Base-by-base conservation (phyloP, 768 basidiomycete genomes). In the Arthromyces matolae region DNA sequence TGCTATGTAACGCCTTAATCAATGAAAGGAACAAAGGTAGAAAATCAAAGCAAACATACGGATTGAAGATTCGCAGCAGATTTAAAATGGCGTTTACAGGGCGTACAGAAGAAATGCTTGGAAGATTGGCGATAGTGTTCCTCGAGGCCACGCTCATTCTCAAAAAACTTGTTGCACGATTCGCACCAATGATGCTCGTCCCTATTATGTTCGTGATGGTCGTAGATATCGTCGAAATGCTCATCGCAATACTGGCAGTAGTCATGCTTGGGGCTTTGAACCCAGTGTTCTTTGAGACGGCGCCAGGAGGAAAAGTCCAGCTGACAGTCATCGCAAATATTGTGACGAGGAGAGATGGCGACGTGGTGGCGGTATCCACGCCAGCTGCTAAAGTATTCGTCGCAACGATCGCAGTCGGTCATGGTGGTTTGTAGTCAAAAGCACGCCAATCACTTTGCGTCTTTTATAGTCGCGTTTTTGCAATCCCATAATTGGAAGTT, bases 161-260 rank as follows among this genome's bases (percentile, higher is more conserved):
- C 52, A 60, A 82, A 80, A 45, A 79, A 49, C 51, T 50, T 65
- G 31, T 63, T 50, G 51, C 82, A 83, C 0, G 18, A 1, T 0
- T 12, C 23, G 55, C 83, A 84, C 47, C 66, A 76, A 37, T 47
- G 13, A 57, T 84, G 83, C 0, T 31, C 34, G 0, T 61, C 20
- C 0, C 66, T 12, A 51, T 70, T 70, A 54, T 86, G 84, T 0
- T 59, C 45, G 0, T 67, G 50, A 1, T 82, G 69, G 0, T 65
- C 64, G 0, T 57, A 16, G 0, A 54, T 18, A 41, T 64, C 51
- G 4, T 56, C 35, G 49, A 78, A 81, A 45, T 79, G 73, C 13
- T 50, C 46, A 24, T 73, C 45, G 60, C 84, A 85, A 16, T 54
- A 29, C 46, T 75, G 73, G 60, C 84, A 86, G 49, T 76, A 85